phyloP scores from a whole-genome alignment of 2,329 filamentous ascomycete species.

The Albophoma yamanashiensis region DNA sequence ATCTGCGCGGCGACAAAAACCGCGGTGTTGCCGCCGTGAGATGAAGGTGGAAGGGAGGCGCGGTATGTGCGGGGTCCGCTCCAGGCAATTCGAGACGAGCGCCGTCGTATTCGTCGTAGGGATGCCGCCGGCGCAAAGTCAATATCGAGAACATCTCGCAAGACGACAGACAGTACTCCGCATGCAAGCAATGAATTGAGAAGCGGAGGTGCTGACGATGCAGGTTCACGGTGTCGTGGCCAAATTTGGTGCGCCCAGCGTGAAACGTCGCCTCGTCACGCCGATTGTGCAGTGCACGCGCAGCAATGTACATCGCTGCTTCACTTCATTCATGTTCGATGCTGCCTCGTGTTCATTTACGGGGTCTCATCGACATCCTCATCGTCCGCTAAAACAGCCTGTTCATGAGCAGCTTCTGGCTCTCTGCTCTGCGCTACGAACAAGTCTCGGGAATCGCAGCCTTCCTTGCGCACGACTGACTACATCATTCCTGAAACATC shows the following conservation, averaged over 20 bases:
- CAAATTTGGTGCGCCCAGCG: no score
- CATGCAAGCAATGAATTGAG: neutral
- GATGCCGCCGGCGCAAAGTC: neutral
- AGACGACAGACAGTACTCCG: no score
- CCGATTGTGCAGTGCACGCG: no score
- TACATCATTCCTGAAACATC: conserved; percentile 18
- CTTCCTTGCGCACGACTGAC: neutral
- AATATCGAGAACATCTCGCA: no score
- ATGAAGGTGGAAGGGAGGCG: neutral
- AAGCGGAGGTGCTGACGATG: neutral
- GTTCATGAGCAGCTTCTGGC: neutral
- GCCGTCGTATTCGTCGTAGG: neutral
- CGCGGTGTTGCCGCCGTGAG: neutral
- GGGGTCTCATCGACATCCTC: neutral
- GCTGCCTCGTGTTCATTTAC: neutral
- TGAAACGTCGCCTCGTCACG: no score
- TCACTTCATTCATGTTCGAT: neutral
- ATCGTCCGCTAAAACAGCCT: neutral
- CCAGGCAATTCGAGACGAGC: neutral
- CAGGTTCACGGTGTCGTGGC: neutral
- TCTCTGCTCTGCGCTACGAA: neutral
- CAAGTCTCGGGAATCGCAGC: neutral
- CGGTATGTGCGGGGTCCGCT: neutral
- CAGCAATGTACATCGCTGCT: no score
- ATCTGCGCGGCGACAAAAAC: neutral